Evolutionary conservation across 306 rosid species (phyloP), one percentile per base, ranked within the genome.

Genomic region (Cicer arietinum): DNA sequence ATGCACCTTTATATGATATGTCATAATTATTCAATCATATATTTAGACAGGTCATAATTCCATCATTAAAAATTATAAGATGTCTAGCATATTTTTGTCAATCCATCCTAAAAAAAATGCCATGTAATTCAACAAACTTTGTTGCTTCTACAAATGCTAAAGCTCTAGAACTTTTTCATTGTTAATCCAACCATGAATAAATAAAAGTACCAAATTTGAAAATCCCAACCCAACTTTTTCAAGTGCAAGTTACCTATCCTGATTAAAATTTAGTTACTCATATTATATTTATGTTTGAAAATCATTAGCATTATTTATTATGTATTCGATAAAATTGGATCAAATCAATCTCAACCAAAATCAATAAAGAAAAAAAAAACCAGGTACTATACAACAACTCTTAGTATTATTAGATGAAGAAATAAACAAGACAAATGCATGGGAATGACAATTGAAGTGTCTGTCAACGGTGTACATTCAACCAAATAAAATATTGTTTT

Each of bases 381-480:
- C 25, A 30, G 3, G 5, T 30, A 22, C 30, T 25, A 4, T 30
- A 30, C 6, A 30, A 30, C 37, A 30, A 0, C 0, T 30, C 37
- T 3, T 3, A 30, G 4, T 3, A 30, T 30, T 30, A 30, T 30
- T 30, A 30, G 37, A 30, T 30, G 37, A 30, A 30, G 37, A 30
- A 37, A 60, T 35, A 35, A 57, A 12, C 11, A 35, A 60, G 67
- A 77, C 68, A 67, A 56, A 45, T 45, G 51, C 39, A 65, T 50
- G 68, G 68, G 13, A 57, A 63, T 61, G 52, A 81, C 35, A 17
- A 7, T 1, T 57, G 69, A 61, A 43, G 61, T 69, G 72, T 60
- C 66, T 16, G 58, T 54, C 69, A 81, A 81, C 73, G 77, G 68
- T 81, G 53, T 16, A 61, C 22, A 10, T 75, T 35, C 46, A 79